These are phyloP conservation scores for Cryphonectria nitschkei DNA, from an alignment of 2,329 filamentous ascomycete genomes.

Conservation along the genomic window DNA sequence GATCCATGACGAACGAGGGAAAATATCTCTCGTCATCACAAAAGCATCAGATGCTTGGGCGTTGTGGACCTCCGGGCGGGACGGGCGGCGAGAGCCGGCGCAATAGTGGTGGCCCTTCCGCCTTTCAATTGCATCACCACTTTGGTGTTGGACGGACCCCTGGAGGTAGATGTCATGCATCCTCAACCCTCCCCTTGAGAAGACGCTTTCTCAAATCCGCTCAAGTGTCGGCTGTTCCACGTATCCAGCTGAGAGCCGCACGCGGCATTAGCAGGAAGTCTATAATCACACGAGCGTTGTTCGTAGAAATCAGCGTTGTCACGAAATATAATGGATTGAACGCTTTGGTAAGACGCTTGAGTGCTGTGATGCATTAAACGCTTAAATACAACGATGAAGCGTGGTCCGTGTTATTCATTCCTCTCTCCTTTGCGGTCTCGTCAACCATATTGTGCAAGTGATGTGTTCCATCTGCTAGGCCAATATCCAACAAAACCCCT, in stretches of 20 bases:
- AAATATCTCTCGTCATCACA: not conserved
- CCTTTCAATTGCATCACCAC: slow-evolving; percentile 26
- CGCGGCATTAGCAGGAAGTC: no score
- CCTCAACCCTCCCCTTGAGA: not conserved
- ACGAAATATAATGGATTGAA: no score
- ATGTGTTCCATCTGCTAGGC: not conserved
- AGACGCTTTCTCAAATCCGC: no score
- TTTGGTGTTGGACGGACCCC: not conserved
- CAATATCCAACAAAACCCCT: not conserved
- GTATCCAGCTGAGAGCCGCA: not conserved
- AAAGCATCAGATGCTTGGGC: not conserved
- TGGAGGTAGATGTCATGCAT: not conserved
- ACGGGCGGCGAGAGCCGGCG: not conserved
- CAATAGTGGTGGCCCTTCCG: not conserved
- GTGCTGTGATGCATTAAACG: no score
- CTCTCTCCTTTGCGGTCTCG: not conserved
- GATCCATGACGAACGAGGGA: slow-evolving; percentile 14
- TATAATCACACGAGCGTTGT: not conserved
- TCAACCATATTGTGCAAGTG: not conserved
- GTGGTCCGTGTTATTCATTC: not conserved
- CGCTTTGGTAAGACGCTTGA: no score
- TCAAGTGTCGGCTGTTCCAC: not conserved
- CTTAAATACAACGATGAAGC: not conserved
- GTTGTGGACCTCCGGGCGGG: slow-evolving; percentile 1
- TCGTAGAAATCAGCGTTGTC: no score